These are phyloP conservation scores for Lojkania enalia DNA, from an alignment of 2,329 filamentous ascomycete genomes.

Conservation along the genomic window DNA sequence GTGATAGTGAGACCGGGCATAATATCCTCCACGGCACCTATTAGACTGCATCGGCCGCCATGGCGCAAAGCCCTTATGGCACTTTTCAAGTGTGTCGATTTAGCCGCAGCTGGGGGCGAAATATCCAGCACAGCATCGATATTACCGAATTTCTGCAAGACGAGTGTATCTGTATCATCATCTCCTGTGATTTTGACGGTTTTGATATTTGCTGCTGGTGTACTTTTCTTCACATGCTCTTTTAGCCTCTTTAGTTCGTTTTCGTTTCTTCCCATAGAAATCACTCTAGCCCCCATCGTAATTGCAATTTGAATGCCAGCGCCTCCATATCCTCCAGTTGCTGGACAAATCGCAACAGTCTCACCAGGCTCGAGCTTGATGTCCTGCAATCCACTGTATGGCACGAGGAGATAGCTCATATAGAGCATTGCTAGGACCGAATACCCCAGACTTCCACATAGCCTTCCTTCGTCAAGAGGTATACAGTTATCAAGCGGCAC, in stretches of 20 bases:
- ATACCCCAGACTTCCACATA: slow-evolving; percentile 44
- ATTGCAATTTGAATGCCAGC: slow-evolving; percentile 53
- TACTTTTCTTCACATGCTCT: slow-evolving; percentile 10
- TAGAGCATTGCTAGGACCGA: slow-evolving; percentile 46
- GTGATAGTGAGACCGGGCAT: no score
- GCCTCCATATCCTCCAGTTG: slow-evolving; percentile 56
- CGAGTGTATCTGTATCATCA: slow-evolving; percentile 39
- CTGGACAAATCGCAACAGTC: slow-evolving; percentile 55
- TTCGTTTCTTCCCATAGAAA: slow-evolving; percentile 55
- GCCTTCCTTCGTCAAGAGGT: slow-evolving; percentile 36
- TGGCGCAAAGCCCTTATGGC: slow-evolving; percentile 31
- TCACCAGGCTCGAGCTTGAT: slow-evolving; percentile 52
- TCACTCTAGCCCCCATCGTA: slow-evolving; percentile 57
- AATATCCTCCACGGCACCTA: slow-evolving; percentile 26
- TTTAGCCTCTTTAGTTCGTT: slow-evolving; percentile 41
- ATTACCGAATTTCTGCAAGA: slow-evolving; percentile 31
- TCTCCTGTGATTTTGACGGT: slow-evolving; percentile 50
- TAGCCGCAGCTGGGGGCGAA: slow-evolving; percentile 44
- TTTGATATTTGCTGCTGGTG: slow-evolving; percentile 26
- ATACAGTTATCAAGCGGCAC: slow-evolving; percentile 46
- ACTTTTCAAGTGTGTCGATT: slow-evolving; percentile 47
- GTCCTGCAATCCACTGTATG: slow-evolving; percentile 51
- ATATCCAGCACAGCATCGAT: slow-evolving; percentile 55
- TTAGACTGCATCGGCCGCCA: slow-evolving; percentile 17
- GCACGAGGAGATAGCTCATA: slow-evolving; percentile 45